Percentiles rank a stretch among this genome's conserved stretches.
Evolutionary conservation across 225 moss, liverwort and hornwort species (phyloP).

Genomic region (Physcomitrium patens): DNA sequence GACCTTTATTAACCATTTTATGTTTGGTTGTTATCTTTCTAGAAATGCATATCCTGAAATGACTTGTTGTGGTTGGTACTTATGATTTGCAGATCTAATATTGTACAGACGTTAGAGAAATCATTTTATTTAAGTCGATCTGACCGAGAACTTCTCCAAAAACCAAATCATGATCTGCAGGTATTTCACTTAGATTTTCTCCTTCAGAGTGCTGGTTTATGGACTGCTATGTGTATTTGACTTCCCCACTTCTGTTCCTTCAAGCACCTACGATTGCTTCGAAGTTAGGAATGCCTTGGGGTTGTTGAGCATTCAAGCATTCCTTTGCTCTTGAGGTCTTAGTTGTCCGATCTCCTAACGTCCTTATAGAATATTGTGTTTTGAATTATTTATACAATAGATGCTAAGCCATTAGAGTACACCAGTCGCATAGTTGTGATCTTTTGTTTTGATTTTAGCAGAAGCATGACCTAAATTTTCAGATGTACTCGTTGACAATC

Average conservation of each 20-base stretch:
- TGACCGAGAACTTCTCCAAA: slow-evolving; percentile 44
- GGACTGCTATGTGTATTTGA: too few relatives aligned
- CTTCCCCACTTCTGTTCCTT: too few relatives aligned
- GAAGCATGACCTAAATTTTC: not conserved
- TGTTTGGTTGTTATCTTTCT: not conserved
- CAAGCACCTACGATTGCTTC: too few relatives aligned
- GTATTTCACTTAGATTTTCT: slow-evolving; percentile 1
- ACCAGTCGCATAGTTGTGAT: not conserved
- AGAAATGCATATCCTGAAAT: not conserved
- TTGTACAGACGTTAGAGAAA: slow-evolving; percentile 44
- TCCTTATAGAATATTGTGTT: not conserved
- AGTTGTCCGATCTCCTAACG: too few relatives aligned
- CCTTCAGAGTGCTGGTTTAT: too few relatives aligned
- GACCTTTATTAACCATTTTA: not conserved
- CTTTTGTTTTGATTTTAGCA: not conserved
- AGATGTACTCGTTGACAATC: not conserved
- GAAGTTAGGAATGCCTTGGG: too few relatives aligned
- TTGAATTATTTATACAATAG: not conserved
- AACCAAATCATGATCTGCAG: slow-evolving; percentile 47
- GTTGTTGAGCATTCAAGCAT: too few relatives aligned
- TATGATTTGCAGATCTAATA: slow-evolving; percentile 33
- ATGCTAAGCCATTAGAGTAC: not conserved
- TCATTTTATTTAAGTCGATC: slow-evolving; percentile 42
- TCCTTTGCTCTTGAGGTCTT: too few relatives aligned
- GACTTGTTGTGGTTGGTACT: not conserved